Conservation (phyloP, 2,329 filamentous ascomycete genomes). For the Diplodia scrobiculata region DNA sequence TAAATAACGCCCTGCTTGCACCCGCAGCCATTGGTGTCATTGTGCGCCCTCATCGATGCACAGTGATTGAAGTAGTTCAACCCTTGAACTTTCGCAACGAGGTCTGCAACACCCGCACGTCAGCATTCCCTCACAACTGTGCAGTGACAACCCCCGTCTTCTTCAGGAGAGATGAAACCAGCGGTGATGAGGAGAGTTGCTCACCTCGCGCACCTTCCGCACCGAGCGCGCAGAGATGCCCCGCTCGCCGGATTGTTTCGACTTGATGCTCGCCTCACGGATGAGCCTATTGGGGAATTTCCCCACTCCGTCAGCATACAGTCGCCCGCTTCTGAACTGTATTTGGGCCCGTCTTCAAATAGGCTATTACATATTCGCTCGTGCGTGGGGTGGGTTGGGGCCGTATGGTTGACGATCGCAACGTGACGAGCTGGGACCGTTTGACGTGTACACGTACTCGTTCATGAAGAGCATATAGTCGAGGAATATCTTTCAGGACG, state of each 20-base stretch:
- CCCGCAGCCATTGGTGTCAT: background rate
- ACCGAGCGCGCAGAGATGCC: slow-evolving; percentile 74
- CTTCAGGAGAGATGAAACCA: background rate
- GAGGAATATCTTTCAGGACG: slow-evolving; percentile 69
- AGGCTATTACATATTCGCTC: background rate
- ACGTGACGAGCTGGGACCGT: background rate
- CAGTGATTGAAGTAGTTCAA: slow-evolving; percentile 27
- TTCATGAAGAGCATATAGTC: slow-evolving; percentile 82
- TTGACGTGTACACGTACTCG: slow-evolving; percentile 50
- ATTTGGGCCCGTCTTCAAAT: background rate
- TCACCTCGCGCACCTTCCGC: slow-evolving; percentile 73
- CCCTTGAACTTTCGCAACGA: slow-evolving; percentile 45
- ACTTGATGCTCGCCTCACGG: slow-evolving; percentile 75
- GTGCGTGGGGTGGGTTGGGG: background rate
- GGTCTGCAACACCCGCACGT: slow-evolving; percentile 27
- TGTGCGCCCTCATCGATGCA: background rate
- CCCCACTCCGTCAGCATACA: background rate
- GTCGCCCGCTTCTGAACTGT: background rate
- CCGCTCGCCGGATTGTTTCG: slow-evolving; percentile 72
- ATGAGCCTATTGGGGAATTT: slow-evolving; percentile 60
- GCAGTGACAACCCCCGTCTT: background rate
- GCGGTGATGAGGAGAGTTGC: slow-evolving; percentile 35
- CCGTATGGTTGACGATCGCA: background rate
- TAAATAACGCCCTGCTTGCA: background rate
- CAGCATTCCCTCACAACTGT: background rate